These are phyloP conservation scores for Brassica nigra DNA, from an alignment of 345 rosid genomes.

Conservation along the genomic window DNA sequence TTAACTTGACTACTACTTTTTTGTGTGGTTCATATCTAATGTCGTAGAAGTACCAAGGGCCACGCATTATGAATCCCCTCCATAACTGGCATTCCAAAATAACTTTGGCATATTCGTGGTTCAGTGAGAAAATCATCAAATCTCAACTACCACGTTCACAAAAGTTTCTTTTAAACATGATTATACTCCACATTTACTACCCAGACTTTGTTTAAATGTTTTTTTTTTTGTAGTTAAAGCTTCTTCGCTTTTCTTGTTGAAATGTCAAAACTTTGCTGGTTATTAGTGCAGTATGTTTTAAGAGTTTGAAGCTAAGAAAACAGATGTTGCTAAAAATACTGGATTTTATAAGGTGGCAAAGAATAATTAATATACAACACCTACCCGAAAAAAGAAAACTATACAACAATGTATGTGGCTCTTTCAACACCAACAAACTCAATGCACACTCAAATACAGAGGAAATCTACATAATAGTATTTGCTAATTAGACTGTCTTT, in stretches of 20 bases:
- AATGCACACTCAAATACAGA: background rate
- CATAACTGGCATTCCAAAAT: conserved; percentile 16
- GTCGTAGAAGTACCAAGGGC: conserved; percentile 16
- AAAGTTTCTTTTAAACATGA: conserved; percentile 31
- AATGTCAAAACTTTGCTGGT: conserved; percentile 3
- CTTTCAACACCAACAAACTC: background rate
- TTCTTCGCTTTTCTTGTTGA: background rate
- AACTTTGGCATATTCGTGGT: conserved; percentile 24
- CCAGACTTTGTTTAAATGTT: background rate
- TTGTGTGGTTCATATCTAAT: background rate
- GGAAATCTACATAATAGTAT: background rate
- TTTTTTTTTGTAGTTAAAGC: background rate
- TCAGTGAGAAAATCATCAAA: conserved; percentile 21
- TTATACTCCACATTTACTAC: conserved; percentile 22
- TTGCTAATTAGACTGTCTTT: background rate
- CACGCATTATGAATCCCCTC: conserved; percentile 10
- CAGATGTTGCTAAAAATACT: background rate
- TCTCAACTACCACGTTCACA: conserved; percentile 32
- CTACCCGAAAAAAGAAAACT: background rate
- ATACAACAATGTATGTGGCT: background rate
- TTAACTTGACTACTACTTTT: background rate
- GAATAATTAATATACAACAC: background rate
- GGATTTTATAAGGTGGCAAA: background rate
- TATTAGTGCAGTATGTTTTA: background rate
- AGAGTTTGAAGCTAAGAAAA: background rate